Evolutionary conservation across 495 filamentous ascomycete genomes (phyloP), one percentile per base, ranked within the genome.

Genomic region (Penicillium bialowiezense): DNA sequence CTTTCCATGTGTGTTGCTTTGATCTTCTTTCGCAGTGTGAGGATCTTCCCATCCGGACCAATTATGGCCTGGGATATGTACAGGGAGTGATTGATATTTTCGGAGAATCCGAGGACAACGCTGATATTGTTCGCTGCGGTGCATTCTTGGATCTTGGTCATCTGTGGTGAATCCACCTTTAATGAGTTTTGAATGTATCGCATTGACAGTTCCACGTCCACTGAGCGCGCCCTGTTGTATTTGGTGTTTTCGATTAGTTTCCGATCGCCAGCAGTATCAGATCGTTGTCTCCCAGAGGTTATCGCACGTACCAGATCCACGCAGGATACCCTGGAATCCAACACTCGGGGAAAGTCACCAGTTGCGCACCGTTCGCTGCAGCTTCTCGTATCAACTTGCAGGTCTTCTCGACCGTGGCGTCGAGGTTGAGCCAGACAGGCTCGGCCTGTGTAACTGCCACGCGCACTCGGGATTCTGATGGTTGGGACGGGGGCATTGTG

Each of bases 1-100:
- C 78, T 71, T 50, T 84, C 80, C 60, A 78, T 70, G 50, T 81
- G 78, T 14, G 79, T 83, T 0, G 78, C 74, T 64, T 84, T 84
- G 51, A 81, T 64, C 63, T 83, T 84, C n/a, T 78, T 67, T 2
- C 80, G 67, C 37, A 70, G 60, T 31, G 72, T 63, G 14, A 65
- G 44, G 12, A 81, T 50, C 13, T 70, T 61, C 0, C 80, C 80
- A 15, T 68, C 56, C 1, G 65, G 51, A 5, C 61, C 60, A 53
- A 83, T 82, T 47, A 78, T 65, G 13, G 67, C 66, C 60, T 84
- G 33, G 14, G 33, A n/a, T 12, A 82, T 80, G 58, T 79, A 85
- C 9, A 81, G 52, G 31, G 64, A 72, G 48, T 69, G 54, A 5
- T 65, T 59, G 35, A 63, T 61, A 13, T 63, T 59, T 50, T 83